Evolutionary conservation across 2,329 filamentous ascomycete genomes (phyloP).

Genomic region (Neofusicoccum kwambonambiense): DNA sequence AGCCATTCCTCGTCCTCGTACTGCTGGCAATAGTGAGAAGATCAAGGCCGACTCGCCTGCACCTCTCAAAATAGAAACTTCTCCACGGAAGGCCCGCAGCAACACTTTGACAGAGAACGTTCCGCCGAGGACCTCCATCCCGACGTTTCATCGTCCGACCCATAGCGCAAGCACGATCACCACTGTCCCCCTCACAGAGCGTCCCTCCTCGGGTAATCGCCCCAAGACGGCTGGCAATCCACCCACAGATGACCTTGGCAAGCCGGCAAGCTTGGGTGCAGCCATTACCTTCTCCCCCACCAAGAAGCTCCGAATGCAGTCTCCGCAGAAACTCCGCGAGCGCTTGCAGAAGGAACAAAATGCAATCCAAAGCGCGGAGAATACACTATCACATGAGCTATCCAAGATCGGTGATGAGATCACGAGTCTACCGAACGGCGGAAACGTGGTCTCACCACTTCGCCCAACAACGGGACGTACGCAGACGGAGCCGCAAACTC

Average conservation of each 20-base stretch:
- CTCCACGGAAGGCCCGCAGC: conserved; percentile 3
- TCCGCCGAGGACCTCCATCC: conserved; percentile 9
- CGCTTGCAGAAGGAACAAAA: conserved; percentile 80
- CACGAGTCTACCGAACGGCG: conserved; percentile 45
- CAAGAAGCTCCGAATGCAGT: conserved; percentile 51
- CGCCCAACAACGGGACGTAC: conserved; percentile 4
- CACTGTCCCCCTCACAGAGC: conserved; percentile 10
- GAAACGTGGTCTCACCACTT: neutral
- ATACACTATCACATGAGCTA: conserved; percentile 70
- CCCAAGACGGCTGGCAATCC: conserved; percentile 42
- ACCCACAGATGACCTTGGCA: conserved; percentile 13
- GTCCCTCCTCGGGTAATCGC: conserved; percentile 9
- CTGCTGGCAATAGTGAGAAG: neutral
- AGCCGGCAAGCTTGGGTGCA: conserved; percentile 22
- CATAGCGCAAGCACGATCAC: conserved; percentile 2
- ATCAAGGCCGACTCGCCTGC: neutral
- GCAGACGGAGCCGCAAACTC: conserved; percentile 12
- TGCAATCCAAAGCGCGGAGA: conserved; percentile 63
- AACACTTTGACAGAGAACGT: conserved; percentile 12
- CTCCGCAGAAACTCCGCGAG: conserved; percentile 70
- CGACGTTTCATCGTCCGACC: conserved; percentile 1
- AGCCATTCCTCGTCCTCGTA: conserved; percentile 7
- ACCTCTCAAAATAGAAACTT: neutral
- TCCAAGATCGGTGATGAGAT: conserved; percentile 80
- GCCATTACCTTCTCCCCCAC: conserved; percentile 11